Evolutionary conservation across 768 basidiomycete species (phyloP), one percentile per base, ranked within the genome.

Genomic region (Lactarius pseudohatsudake): DNA sequence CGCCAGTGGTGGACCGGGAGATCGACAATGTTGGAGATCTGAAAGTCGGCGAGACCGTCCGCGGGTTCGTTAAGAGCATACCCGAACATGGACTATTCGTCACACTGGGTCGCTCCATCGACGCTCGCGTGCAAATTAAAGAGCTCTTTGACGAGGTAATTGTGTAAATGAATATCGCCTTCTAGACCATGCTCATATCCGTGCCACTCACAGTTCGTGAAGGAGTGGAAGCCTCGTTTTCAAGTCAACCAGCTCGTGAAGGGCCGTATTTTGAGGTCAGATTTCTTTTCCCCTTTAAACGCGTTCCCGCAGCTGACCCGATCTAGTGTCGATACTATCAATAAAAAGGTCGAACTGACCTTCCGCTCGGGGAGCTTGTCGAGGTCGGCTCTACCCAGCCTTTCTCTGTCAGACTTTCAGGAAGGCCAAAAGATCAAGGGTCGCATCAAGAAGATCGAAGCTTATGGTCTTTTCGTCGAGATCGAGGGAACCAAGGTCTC

Each of bases 191-290:
- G 20, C 38, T 61, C 57, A 40, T 57, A 13, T 36, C 2, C 10
- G 10, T 40, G 9, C 32, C 57, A 32, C 64, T 68, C 71, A 50
- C 47, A 97, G 93, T 98, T 85, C 76, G 85, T 98, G 72, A 97
- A 98, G 77, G 96, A 98, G 47, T 99, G 96, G 96, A 90, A 96
- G 78, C 79, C 82, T 32, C 85, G 82, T 26, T 98, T 98, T 76
- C 77, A 83, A 68, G 78, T 83, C 47, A 88, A 92, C 71, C 94
- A 98, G 72, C 75, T 98, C 3, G 93, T 97, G 15, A 90, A 87
- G 69, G 96, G 96, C 58, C 86, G 91, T 60, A 85, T 98, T 72
- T 76, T 92, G 45, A 88, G 84, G 91, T 93, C 72, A n/a, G 78
- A 71, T 56, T 30, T 6, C 47, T 26, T 32, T n/a, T 55, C 50